These are phyloP conservation scores for Microstegium vimineum DNA, from an alignment of 176 grass and related monocot species.

Conservation along the genomic window DNA sequence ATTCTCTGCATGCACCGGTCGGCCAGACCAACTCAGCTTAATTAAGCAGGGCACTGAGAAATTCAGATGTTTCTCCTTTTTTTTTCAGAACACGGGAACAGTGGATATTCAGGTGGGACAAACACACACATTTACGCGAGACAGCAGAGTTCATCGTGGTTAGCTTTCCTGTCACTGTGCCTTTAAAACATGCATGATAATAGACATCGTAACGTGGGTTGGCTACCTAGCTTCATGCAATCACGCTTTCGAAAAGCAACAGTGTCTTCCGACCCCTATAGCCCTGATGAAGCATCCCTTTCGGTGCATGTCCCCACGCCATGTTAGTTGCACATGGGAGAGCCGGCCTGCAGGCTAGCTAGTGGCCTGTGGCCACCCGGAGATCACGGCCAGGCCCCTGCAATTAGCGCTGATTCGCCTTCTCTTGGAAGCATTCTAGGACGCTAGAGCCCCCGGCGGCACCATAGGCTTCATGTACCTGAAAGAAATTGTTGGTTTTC, in stretches of 20 bases:
- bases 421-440: conserved; percentile 29
- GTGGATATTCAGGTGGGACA: background rate
- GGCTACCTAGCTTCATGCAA: background rate
- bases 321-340: conserved; percentile 52
- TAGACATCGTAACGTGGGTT: conserved; percentile 14
- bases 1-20: too few relatives aligned
- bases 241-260: conserved; percentile 34
- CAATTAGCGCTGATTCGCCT: conserved; percentile 27
- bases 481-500: background rate
- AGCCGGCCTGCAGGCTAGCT: background rate
- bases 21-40: too few relatives aligned
- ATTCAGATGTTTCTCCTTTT: background rate
- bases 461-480: background rate
- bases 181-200: background rate
- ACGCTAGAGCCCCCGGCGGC: background rate
- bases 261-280: background rate
- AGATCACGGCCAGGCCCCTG: conserved; percentile 33
- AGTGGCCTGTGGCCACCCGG: conserved; percentile 14
- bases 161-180: conserved; percentile 10
- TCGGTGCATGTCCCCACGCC: conserved; percentile 18
- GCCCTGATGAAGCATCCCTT: conserved; percentile 32
- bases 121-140: background rate
- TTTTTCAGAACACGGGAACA: background rate
- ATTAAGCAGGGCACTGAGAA: too few relatives aligned
- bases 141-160: background rate